These are phyloP conservation scores for Fragaria nilgerrensis DNA, from an alignment of 306 rosid genomes.

Conservation along the genomic window DNA sequence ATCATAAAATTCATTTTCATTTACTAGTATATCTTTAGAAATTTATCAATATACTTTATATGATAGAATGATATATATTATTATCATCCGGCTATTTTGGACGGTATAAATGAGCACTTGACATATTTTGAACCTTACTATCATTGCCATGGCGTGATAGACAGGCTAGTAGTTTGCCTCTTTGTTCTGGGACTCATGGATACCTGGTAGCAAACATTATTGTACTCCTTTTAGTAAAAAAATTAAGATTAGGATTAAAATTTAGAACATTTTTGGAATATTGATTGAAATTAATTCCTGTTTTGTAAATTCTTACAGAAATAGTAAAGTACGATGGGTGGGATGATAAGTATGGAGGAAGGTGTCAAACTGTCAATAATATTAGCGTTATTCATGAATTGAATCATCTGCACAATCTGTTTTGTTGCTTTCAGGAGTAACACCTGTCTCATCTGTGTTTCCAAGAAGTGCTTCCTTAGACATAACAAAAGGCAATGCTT, in stretches of 20 bases:
- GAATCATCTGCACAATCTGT: not conserved
- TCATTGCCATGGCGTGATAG: not conserved
- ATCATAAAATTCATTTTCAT: not conserved
- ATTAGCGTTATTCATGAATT: not conserved
- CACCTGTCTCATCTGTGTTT: conserved; percentile 5
- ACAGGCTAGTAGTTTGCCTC: not conserved
- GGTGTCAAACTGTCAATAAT: conserved; percentile 1
- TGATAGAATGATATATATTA: no score
- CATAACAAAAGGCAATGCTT: not conserved
- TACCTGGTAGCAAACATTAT: not conserved
- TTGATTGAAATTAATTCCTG: not conserved
- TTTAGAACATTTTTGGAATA: not conserved
- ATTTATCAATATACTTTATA: not conserved
- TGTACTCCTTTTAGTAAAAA: not conserved
- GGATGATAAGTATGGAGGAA: not conserved
- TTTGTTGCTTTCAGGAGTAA: conserved; percentile 7
- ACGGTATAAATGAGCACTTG: not conserved
- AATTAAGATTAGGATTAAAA: not conserved
- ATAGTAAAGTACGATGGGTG: not conserved
- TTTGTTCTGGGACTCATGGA: not conserved
- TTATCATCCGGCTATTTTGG: not conserved
- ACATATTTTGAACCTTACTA: not conserved
- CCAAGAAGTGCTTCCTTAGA: not conserved
- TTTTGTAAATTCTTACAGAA: not conserved
- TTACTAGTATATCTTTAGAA: not conserved